Conservation (phyloP, 352 stramenopile species). For the Pythium coloratum region DNA sequence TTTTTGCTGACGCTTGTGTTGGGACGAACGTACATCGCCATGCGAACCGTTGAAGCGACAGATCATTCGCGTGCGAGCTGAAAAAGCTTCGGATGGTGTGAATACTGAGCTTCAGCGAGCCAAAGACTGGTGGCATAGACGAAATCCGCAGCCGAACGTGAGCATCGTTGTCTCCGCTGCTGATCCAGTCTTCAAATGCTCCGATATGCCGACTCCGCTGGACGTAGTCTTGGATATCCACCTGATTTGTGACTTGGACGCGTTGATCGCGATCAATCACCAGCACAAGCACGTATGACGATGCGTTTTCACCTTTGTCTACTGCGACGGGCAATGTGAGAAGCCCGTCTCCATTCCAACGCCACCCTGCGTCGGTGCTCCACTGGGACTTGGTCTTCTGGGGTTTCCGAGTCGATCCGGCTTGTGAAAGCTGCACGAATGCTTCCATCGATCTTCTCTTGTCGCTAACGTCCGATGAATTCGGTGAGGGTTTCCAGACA, state of each 20-base stretch:
- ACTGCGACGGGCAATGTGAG: slow-evolving; percentile 1
- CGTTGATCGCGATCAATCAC: not conserved
- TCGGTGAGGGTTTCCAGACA: not conserved
- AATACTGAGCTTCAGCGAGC: not conserved
- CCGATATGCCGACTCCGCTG: not conserved
- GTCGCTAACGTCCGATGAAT: not conserved
- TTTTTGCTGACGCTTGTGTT: not conserved
- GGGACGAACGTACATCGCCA: not conserved
- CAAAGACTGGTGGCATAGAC: slow-evolving; percentile 4
- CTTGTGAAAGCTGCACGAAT: slow-evolving; percentile 2
- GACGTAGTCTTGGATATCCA: not conserved
- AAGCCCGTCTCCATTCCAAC: slow-evolving; percentile 10
- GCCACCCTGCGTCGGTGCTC: slow-evolving; percentile 11
- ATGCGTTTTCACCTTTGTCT: not conserved
- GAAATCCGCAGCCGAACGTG: slow-evolving; percentile 3
- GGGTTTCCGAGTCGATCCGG: not conserved
- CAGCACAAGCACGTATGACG: not conserved
- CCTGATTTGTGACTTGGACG: not conserved
- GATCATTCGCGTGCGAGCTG: not conserved
- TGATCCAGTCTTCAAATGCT: slow-evolving; percentile 18
- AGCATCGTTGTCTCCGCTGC: not conserved
- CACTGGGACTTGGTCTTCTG: slow-evolving; percentile 7
- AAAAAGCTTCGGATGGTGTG: not conserved
- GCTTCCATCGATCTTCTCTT: not conserved
- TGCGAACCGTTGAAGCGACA: not conserved